These are phyloP conservation scores for Albugo laibachii DNA, from an alignment of 352 stramenopile species.

Conservation along the genomic window DNA sequence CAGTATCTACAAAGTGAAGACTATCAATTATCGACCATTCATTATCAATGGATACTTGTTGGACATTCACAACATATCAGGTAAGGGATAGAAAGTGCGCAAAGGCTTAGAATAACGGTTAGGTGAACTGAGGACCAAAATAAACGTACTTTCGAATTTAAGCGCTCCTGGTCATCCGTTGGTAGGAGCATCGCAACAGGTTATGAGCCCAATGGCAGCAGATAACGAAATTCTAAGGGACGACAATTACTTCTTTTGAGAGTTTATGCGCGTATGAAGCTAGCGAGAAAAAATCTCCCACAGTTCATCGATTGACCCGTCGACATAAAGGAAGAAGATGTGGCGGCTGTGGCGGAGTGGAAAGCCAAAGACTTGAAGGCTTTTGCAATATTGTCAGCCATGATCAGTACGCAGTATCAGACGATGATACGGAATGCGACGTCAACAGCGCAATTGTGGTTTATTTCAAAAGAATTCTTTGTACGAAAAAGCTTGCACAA, in stretches of 20 bases:
- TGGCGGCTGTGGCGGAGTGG: neutral
- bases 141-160: too few relatives aligned
- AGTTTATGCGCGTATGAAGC: conserved; percentile 1
- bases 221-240: conserved; percentile 1
- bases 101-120: too few relatives aligned
- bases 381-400: conserved; percentile 1
- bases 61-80: too few relatives aligned
- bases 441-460: neutral
- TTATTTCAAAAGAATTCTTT: conserved; percentile 1
- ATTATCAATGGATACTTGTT: too few relatives aligned
- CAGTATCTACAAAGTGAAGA: too few relatives aligned
- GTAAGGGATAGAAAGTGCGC: too few relatives aligned
- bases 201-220: conserved; percentile 4
- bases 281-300: conserved; percentile 1
- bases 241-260: conserved; percentile 4
- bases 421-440: conserved; percentile 1
- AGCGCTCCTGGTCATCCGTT: too few relatives aligned
- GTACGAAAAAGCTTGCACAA: conserved; percentile 3
- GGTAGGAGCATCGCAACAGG: neutral
- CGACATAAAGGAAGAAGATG: neutral
- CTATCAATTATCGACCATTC: too few relatives aligned
- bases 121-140: too few relatives aligned
- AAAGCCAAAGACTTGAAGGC: conserved; percentile 1
- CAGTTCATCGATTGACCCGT: neutral
- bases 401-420: neutral